Evolutionary conservation across 495 filamentous ascomycete genomes (phyloP), one percentile per base, ranked within the genome.

Genomic region (Parathielavia appendiculata): DNA sequence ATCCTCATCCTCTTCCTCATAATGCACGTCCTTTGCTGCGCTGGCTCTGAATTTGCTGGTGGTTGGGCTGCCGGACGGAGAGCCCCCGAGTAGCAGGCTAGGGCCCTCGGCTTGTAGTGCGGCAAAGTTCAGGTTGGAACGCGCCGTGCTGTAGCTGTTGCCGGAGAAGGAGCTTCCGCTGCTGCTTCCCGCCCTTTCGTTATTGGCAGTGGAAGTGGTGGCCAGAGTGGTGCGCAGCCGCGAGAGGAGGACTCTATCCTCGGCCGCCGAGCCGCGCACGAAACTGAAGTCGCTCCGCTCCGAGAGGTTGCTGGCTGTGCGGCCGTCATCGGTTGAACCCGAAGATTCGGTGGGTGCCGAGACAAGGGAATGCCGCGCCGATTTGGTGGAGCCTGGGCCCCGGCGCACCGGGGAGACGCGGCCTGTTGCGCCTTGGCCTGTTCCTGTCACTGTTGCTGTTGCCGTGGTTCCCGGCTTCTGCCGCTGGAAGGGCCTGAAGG

Each of bases 31-130:
- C 8, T 40, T 12, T 11, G 16, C 20, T 5, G 32, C 54, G 9
- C 7, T 23, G 14, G 40, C 30, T n/a, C 7, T 17, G 20, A 12
- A 16, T 23, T n/a, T 55, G 40, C 26, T 30, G 26, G 4, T 53
- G 22, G 26, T 3, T 30, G 26, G 26, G 26, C 26, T 30, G 26
- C 26, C 26, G 26, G 26, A 30, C 26, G 26, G 26, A 30, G 26
- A 30, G 26, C 51, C 22, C 10, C 72, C 71, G 4, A 76, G 63
- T 23, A 92, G 79, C 30, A 92, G 72, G 2, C 70, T 70, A 36
- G 87, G 85, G 0, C 83, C 85, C 66, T 92, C 86, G 10, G 79
- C 77, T 61, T 86, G 87, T 12, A 86, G 75, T 17, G 79, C 76
- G 1, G 76, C 74, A 58, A 89, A 82, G 39, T 30, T 30, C 26